Conservation (phyloP, 139 green algal species). For the Astrephomene gubernaculifera region DNA sequence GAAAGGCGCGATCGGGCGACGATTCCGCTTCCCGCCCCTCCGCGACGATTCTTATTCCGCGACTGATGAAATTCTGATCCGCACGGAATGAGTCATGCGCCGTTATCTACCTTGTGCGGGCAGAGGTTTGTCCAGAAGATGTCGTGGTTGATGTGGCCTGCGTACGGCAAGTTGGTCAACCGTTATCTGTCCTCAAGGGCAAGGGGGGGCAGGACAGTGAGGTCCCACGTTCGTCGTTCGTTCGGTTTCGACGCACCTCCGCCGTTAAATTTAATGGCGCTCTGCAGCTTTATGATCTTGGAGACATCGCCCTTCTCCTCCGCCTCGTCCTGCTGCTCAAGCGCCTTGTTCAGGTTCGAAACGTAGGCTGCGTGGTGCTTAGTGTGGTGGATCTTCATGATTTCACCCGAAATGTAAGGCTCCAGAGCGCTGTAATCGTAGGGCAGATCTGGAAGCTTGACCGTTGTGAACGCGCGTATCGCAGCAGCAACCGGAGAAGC, state of each 20-base stretch:
- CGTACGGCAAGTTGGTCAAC: neutral
- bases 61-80: neutral
- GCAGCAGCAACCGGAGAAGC: neutral
- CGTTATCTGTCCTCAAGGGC: neutral
- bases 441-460: conserved; percentile 89
- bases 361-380: conserved; percentile 96
- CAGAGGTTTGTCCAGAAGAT: conserved; percentile 97
- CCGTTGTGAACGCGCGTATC: conserved; percentile 8
- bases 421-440: conserved; percentile 94
- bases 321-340: conserved; percentile 85
- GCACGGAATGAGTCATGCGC: neutral
- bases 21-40: too few species aligned
- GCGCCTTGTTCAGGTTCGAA: conserved; percentile 85
- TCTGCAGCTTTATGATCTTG: conserved; percentile 87
- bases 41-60: neutral
- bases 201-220: too few species aligned
- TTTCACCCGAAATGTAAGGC: conserved; percentile 90
- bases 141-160: conserved; percentile 97
- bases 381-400: conserved; percentile 97
- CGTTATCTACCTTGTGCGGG: conserved; percentile 76
- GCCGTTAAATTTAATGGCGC: conserved; percentile 96
- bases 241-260: conserved; percentile 82
- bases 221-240: too few species aligned
- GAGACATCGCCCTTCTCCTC: conserved; percentile 81
- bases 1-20: too few species aligned